A percentile compares a stretch with the other conserved stretches of the same genome.
Conservation (phyloP, 441 rosid species). For the Hura crepitans region DNA sequence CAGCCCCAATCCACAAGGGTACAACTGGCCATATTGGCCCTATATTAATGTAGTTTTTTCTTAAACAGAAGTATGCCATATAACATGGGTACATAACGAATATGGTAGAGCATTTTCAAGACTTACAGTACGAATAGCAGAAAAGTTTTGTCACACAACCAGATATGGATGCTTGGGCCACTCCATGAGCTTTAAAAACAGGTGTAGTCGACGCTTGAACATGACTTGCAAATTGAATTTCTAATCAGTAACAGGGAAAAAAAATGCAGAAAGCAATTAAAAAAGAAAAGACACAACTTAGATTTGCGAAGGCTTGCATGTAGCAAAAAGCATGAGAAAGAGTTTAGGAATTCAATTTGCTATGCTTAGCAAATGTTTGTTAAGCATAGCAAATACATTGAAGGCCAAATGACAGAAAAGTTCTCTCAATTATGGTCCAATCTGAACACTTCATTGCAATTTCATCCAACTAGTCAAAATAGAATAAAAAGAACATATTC, state of each 20-base stretch:
- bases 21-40: slow-evolving; percentile 1
- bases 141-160: slow-evolving; percentile 90
- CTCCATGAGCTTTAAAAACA: slow-evolving; percentile 75
- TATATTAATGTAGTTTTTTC: background rate
- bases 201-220: slow-evolving; percentile 85
- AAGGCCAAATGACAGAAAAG: background rate
- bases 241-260: slow-evolving; percentile 32
- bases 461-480: background rate
- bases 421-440: background rate
- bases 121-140: slow-evolving; percentile 90
- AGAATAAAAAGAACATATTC: background rate
- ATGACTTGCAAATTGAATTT: slow-evolving; percentile 44
- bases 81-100: background rate
- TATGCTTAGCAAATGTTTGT: background rate
- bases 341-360: background rate
- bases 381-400: background rate
- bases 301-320: slow-evolving; percentile 9
- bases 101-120: slow-evolving; percentile 15
- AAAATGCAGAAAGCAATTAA: slow-evolving; percentile 17
- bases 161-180: slow-evolving; percentile 86
- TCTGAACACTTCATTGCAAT: background rate
- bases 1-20: slow-evolving; percentile 13
- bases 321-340: slow-evolving; percentile 10
- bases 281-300: background rate
- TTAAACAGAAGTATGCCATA: background rate